Conservation (phyloP, 805 yeast species). For the Yarrowia sp. region DNA sequence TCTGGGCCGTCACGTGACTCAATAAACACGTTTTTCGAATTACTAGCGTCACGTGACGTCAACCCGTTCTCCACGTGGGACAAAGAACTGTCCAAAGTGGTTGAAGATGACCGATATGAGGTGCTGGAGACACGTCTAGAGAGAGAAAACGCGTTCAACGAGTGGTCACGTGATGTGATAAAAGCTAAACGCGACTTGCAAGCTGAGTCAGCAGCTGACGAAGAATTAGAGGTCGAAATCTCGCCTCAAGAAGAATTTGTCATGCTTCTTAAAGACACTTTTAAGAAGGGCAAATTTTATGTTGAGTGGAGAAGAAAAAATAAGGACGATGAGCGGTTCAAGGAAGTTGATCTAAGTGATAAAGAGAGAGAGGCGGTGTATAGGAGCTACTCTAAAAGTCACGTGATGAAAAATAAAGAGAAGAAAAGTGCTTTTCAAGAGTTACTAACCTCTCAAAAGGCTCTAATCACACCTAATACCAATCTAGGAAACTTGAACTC, state of each 20-base stretch:
- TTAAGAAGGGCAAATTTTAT: constrained; percentile 37
- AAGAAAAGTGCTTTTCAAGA: constrained; percentile 31
- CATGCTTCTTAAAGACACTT: constrained; percentile 36
- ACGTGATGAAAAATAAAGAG: constrained; percentile 31
- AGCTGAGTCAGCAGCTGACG: neutral
- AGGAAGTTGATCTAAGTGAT: constrained; percentile 36
- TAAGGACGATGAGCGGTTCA: constrained; percentile 36
- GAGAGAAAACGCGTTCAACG: constrained; percentile 45
- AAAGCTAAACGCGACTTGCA: constrained; percentile 20
- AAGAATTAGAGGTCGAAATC: constrained; percentile 8
- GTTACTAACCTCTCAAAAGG: constrained; percentile 17
- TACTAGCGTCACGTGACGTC: constrained; percentile 41
- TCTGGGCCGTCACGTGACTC: neutral
- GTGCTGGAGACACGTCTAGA: constrained; percentile 39
- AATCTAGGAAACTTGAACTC: neutral
- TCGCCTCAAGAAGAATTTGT: constrained; percentile 35
- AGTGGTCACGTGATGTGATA: constrained; percentile 43
- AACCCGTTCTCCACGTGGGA: constrained; percentile 54
- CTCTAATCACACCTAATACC: neutral
- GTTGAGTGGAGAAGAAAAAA: constrained; percentile 44
- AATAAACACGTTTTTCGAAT: constrained; percentile 36
- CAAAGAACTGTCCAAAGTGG: constrained; percentile 44
- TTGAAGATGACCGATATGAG: constrained; percentile 46
- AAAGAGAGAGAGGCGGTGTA: constrained; percentile 43
- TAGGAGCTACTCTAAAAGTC: constrained; percentile 38